Conservation (phyloP, 2,329 filamentous ascomycete species). For the Fusarium succisae region DNA sequence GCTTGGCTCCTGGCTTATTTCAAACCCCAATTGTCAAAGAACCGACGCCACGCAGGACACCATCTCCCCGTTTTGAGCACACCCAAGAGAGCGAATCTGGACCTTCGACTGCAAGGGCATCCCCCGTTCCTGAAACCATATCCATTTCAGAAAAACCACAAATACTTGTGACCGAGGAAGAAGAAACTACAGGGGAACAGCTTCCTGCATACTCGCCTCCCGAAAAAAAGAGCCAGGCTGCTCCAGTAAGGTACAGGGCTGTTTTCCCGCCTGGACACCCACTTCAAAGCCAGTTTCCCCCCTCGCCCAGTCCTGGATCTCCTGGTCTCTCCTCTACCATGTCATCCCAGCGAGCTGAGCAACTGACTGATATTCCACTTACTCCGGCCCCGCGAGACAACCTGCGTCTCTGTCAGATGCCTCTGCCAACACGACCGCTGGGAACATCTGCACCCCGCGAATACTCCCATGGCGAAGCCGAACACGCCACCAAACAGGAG, state of each 20-base stretch:
- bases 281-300: constrained; percentile 58
- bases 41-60: constrained; percentile 49
- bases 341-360: constrained; percentile 68
- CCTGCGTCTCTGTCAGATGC: constrained; percentile 28
- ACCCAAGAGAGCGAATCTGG: constrained; percentile 18
- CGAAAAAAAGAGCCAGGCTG: constrained; percentile 47
- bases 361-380: constrained; percentile 67
- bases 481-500: constrained; percentile 57
- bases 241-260: constrained; percentile 61
- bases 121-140: constrained; percentile 17
- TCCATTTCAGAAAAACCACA: constrained; percentile 50
- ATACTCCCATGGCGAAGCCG: constrained; percentile 54
- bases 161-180: constrained; percentile 51
- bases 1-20: constrained; percentile 24
- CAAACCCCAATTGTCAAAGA: constrained; percentile 50
- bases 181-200: constrained; percentile 47
- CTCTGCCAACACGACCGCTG: constrained; percentile 55
- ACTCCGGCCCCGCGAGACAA: constrained; percentile 51
- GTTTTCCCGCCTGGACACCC: constrained; percentile 66
- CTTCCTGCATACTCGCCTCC: constrained; percentile 67
- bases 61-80: constrained; percentile 41
- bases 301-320: constrained; percentile 69
- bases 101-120: constrained; percentile 33
- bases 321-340: constrained; percentile 70
- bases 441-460: constrained; percentile 59